phyloP scores from a whole-genome alignment of 1,284 basidiomycete species.

The Pseudozyma tsukubaensis region DNA sequence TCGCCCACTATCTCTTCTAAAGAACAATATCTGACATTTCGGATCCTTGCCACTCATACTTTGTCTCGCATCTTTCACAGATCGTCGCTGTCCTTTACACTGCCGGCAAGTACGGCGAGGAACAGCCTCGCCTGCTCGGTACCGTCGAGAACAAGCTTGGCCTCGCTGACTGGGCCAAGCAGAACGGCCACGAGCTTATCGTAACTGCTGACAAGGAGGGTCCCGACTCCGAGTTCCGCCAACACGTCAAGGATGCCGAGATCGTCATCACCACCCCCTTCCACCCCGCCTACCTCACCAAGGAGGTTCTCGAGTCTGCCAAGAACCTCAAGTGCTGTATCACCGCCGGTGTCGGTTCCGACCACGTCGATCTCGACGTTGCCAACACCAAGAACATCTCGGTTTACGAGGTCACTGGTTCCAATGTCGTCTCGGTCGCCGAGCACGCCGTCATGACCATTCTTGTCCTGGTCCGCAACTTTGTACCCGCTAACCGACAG shows the following conservation, averaged over 20 bases:
- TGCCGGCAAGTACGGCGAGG: conserved; percentile 79
- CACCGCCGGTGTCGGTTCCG: conserved; percentile 93
- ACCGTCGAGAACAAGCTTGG: conserved; percentile 82
- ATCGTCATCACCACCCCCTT: conserved; percentile 84
- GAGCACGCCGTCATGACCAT: conserved; percentile 89
- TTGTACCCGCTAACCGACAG: conserved; percentile 76
- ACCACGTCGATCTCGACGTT: conserved; percentile 85
- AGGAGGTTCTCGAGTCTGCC: conserved; percentile 81
- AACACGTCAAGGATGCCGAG: conserved; percentile 80
- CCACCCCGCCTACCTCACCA: conserved; percentile 82
- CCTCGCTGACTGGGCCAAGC: conserved; percentile 70
- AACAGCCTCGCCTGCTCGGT: conserved; percentile 87
- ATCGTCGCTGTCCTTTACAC: conserved; percentile 80
- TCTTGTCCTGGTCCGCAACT: conserved; percentile 87
- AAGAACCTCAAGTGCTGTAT: conserved; percentile 91
- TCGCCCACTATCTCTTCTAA: background rate
- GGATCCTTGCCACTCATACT: background rate
- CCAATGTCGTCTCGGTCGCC: conserved; percentile 80
- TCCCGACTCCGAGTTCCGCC: conserved; percentile 84
- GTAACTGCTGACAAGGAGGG: conserved; percentile 85
- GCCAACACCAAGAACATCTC: conserved; percentile 85
- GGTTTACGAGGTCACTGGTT: conserved; percentile 81
- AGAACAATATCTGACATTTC: background rate
- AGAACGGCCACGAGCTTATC: conserved; percentile 78
- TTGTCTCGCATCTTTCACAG: conserved; percentile 68